Evolutionary conservation across 2,329 filamentous ascomycete genomes (phyloP).

Genomic region (Diaporthe sp.): DNA sequence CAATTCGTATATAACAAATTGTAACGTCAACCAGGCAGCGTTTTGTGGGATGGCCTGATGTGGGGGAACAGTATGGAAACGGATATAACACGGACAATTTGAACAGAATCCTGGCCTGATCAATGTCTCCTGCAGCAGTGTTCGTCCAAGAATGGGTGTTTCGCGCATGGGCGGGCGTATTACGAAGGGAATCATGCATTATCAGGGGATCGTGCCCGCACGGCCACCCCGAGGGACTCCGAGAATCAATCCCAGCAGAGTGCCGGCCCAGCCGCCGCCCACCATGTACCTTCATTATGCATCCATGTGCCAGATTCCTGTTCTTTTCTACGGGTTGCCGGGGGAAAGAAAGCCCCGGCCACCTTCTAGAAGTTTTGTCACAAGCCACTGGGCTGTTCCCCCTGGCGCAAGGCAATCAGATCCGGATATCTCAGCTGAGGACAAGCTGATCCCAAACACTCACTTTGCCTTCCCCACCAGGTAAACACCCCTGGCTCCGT

Average conservation of each 20-base stretch:
- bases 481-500: neutral
- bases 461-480: neutral
- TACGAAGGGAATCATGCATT: neutral
- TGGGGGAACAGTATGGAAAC: neutral
- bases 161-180: neutral
- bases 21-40: neutral
- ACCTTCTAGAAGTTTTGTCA: neutral
- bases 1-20: conserved; percentile 13
- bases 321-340: neutral
- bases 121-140: neutral
- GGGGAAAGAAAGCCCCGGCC: neutral
- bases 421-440: neutral
- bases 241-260: neutral
- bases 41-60: too few species aligned
- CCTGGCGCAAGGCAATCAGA: neutral
- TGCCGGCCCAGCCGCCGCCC: neutral
- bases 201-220: neutral
- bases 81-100: neutral
- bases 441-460: neutral
- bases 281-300: neutral
- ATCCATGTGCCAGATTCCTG: neutral
- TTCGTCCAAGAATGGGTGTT: neutral
- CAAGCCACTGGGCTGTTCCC: neutral
- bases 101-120: neutral
- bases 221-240: neutral